Conservation (phyloP, 2,329 filamentous ascomycete species). For the Endoconidiophora laricicola region DNA sequence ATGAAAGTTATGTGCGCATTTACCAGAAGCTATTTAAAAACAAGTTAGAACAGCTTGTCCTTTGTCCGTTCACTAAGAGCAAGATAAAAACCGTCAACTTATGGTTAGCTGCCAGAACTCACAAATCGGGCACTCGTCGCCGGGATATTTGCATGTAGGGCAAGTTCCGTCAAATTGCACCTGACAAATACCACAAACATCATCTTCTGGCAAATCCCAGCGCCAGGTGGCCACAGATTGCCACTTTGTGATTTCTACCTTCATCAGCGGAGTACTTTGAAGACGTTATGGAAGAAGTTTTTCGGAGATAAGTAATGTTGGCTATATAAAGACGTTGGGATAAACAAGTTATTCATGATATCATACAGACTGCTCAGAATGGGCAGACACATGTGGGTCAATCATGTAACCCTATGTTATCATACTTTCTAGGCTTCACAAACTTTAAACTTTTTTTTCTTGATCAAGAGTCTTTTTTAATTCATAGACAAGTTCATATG, state of each 20-base stretch:
- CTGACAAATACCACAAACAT: constrained; percentile 96
- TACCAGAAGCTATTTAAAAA: constrained; percentile 57
- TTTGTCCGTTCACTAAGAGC: neutral
- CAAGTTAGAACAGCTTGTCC: neutral
- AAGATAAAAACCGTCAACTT: neutral
- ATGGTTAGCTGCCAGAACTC: constrained; percentile 22
- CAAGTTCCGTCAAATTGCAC: constrained; percentile 96
- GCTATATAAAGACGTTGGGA: neutral
- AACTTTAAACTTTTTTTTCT: no score
- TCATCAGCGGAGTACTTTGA: constrained; percentile 41
- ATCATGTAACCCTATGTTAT: neutral
- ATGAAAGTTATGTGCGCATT: constrained; percentile 95
- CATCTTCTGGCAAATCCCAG: constrained; percentile 94
- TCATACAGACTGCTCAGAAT: neutral
- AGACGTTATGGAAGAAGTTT: neutral
- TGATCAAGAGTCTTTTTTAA: no score
- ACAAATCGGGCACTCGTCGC: constrained; percentile 88
- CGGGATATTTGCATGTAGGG: constrained; percentile 93
- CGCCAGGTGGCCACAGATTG: constrained; percentile 90
- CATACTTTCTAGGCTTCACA: neutral
- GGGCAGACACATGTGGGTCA: no score
- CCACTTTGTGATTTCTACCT: constrained; percentile 88
- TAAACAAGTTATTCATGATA: neutral
- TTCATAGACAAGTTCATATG: no score
- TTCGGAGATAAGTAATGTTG: neutral